These are phyloP conservation scores for Ophiostoma angusticollis DNA, from an alignment of 2,329 filamentous ascomycete species.

Conservation along the genomic window DNA sequence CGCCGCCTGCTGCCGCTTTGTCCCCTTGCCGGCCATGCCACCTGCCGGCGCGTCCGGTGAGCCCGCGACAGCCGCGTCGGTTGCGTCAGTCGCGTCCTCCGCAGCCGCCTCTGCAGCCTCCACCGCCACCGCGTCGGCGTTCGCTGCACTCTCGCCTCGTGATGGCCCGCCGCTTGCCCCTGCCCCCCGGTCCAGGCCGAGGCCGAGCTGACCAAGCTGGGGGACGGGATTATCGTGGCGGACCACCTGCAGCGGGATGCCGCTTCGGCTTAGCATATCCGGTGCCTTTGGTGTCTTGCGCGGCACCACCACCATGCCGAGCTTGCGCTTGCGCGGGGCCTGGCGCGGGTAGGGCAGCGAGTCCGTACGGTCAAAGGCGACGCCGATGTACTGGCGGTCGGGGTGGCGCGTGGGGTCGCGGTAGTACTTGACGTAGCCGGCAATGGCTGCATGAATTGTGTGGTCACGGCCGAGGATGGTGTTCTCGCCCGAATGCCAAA, in stretches of 20 bases:
- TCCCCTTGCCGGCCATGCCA: background rate
- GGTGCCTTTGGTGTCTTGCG: conserved; percentile 21
- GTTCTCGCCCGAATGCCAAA: conserved; percentile 93
- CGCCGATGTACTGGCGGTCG: conserved; percentile 85
- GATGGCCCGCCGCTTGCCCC: conserved; percentile 1
- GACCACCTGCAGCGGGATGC: conserved; percentile 22
- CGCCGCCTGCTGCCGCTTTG: conserved; percentile 8
- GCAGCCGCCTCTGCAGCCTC: conserved; percentile 4
- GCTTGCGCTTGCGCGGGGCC: conserved; percentile 57
- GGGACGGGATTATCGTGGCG: too few relatives aligned
- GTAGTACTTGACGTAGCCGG: conserved; percentile 96
- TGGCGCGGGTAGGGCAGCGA: conserved; percentile 64
- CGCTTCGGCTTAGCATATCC: conserved; percentile 24
- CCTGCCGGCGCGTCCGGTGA: background rate
- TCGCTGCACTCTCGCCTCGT: conserved; percentile 3
- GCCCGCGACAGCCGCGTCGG: too few relatives aligned
- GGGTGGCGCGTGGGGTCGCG: conserved; percentile 72
- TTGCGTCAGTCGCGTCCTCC: background rate
- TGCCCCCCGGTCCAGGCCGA: background rate
- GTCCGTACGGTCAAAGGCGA: conserved; percentile 73
- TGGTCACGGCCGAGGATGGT: conserved; percentile 91
- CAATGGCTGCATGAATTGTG: conserved; percentile 76
- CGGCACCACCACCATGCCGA: conserved; percentile 55
- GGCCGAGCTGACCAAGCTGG: conserved; percentile 9
- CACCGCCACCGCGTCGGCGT: background rate